These are phyloP conservation scores for Tolypocladium capitatum DNA, from an alignment of 2,329 filamentous ascomycete genomes.

Conservation along the genomic window DNA sequence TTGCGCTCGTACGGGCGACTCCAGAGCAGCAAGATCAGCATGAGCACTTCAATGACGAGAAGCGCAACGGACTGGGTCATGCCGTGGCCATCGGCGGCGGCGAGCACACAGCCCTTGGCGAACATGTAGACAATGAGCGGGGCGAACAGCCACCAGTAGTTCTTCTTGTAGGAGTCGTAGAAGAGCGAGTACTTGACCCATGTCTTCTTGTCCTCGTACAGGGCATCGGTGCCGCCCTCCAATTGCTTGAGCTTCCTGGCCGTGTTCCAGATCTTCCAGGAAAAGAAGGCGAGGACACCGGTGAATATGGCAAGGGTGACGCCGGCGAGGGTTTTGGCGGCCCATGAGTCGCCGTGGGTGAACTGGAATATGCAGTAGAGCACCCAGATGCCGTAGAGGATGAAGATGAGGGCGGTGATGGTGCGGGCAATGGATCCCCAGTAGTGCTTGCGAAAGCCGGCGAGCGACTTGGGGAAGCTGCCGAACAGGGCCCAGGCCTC, in stretches of 20 bases:
- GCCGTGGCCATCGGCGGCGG: conserved; percentile 73
- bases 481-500: conserved; percentile 87
- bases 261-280: conserved; percentile 66
- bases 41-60: conserved; percentile 64
- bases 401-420: conserved; percentile 77
- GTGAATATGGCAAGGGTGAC: conserved; percentile 75
- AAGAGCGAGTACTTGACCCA: conserved; percentile 97
- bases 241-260: conserved; percentile 60
- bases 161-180: conserved; percentile 89
- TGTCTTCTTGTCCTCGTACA: conserved; percentile 80
- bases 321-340: conserved; percentile 69
- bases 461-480: conserved; percentile 65
- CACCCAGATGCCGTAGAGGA: conserved; percentile 91
- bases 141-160: conserved; percentile 95
- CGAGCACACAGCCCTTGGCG: conserved; percentile 74
- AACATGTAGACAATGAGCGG: conserved; percentile 85
- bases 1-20: conserved; percentile 74
- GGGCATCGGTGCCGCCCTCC: conserved; percentile 57
- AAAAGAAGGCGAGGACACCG: conserved; percentile 66
- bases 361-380: conserved; percentile 96
- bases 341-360: conserved; percentile 87
- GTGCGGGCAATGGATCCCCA: conserved; percentile 85
- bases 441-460: conserved; percentile 87
- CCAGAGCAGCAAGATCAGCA: conserved; percentile 73
- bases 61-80: conserved; percentile 69